Percentiles rank a stretch among this genome's conserved stretches.
phyloP scores from a whole-genome alignment of 2,329 filamentous ascomycete genomes.

The Gremmenia infestans region DNA sequence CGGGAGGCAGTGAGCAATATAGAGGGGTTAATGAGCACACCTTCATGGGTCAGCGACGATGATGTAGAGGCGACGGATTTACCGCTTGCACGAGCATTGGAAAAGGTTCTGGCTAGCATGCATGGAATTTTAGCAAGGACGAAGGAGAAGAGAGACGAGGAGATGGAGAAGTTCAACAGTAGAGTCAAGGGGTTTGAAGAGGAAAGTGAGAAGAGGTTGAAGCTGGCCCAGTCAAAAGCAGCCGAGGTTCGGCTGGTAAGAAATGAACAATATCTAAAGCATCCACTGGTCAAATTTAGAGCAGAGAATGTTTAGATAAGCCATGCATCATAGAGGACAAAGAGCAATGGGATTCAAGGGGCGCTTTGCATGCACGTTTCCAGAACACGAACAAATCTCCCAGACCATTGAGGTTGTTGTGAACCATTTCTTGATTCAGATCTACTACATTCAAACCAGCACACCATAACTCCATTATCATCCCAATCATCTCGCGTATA shows the following conservation, averaged over 20 bases:
- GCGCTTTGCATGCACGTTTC: neutral
- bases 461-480: conserved; percentile 7
- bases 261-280: conserved; percentile 62
- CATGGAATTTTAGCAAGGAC: conserved; percentile 72
- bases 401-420: neutral
- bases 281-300: conserved; percentile 60
- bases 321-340: neutral
- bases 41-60: conserved; percentile 75
- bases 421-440: neutral
- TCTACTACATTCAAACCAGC: neutral
- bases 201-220: conserved; percentile 42
- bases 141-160: conserved; percentile 58
- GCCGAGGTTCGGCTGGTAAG: conserved; percentile 81
- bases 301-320: conserved; percentile 42
- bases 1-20: conserved; percentile 67
- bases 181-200: conserved; percentile 38
- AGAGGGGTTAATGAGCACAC: conserved; percentile 43
- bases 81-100: conserved; percentile 75
- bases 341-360: neutral
- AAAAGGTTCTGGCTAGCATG: conserved; percentile 91
- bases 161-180: conserved; percentile 50
- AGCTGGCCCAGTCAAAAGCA: conserved; percentile 73
- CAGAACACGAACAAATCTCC: neutral
- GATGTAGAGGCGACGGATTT: conserved; percentile 63
- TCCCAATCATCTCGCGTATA: neutral